Percentiles rank a stretch among this genome's conserved stretches.
These are phyloP conservation scores for Cunninghamia lanceolata DNA, from an alignment of 75 land plant species.

Conservation along the genomic window DNA sequence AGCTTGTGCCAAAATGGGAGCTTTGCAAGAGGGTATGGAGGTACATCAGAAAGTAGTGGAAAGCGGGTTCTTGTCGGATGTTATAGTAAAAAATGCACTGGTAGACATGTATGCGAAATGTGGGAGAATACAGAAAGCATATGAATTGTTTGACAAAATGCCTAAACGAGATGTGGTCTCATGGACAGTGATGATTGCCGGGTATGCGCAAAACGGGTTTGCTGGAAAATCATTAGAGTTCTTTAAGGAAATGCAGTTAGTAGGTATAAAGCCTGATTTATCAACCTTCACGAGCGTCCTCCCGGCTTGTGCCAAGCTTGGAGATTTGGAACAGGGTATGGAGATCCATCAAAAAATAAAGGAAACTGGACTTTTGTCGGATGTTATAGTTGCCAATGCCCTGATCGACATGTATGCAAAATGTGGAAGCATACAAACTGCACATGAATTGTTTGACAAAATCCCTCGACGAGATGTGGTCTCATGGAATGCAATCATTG, in stretches of 20 bases:
- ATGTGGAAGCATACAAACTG: constrained; percentile 5
- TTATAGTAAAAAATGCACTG: constrained; percentile 24
- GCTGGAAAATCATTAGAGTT: constrained; percentile 6
- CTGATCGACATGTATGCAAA: constrained; percentile 5
- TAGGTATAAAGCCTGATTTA: constrained; percentile 17
- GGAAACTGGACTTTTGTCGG: neutral
- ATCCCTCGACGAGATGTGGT: constrained; percentile 29
- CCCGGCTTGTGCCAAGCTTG: constrained; percentile 24
- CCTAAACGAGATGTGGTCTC: constrained; percentile 36
- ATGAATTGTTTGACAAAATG: constrained; percentile 21
- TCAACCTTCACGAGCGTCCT: constrained; percentile 17
- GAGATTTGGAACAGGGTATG: constrained; percentile 30
- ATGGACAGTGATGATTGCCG: constrained; percentile 21
- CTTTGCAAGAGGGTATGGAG: constrained; percentile 10
- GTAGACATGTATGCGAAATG: constrained; percentile 42
- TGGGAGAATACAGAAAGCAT: constrained; percentile 25
- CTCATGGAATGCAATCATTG: constrained; percentile 49
- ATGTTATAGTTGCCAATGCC: neutral
- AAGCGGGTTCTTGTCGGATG: constrained; percentile 12
- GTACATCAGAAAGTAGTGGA: constrained; percentile 15
- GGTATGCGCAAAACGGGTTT: neutral
- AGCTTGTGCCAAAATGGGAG: constrained; percentile 14
- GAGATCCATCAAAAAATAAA: constrained; percentile 25
- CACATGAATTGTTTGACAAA: constrained; percentile 37
- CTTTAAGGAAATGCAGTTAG: constrained; percentile 17